Base-by-base conservation (phyloP, 495 filamentous ascomycete genomes). In the Aeminium ludgeri region DNA sequence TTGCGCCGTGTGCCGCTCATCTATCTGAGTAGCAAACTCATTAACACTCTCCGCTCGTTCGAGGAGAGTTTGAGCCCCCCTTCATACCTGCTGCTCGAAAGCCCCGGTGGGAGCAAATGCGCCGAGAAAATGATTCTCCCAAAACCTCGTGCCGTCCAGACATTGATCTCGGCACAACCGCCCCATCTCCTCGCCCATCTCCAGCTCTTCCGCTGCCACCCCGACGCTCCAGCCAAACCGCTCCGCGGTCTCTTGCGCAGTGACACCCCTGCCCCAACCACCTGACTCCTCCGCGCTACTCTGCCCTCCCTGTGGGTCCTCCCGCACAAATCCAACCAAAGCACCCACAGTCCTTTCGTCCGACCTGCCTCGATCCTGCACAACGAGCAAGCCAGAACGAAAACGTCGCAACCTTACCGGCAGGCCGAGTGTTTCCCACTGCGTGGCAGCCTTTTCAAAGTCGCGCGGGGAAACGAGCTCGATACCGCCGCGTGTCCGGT, bases 191-290 rank as follows among this genome's bases (percentile, higher is more conserved):
- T 64, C 60, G 3, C 56, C 89, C 89, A 96, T 95, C 59, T 94
- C 86, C 23, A 99, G 61, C 58, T 96, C 91, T 55, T 96, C 91
- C 39, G 74, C 76, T 3, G 89, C 91, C 16, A 99, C 89, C n/a
- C 91, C 91, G 12, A 99, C 80, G 57, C 89, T 96, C 89, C 89
- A 99, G 17, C 86, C 83, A 62, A 99, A 99, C 36, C 70, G 68
- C 59, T 92, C 83, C 0, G 89, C 89, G 0, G 73, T 72, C 55
- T 95, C 86, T 50, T 87, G 79, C 6, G 86, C 85, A 3, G 85
- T 96, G 18, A 99, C 75, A 3, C 86, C 82, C 30, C 74, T 68
- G 1, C 87, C 91, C 30, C 46, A 50, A 4, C 23, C 8, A 3
- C 23, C 3, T 8, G 23, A 25, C 8, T 4, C 23, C 8, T 25